Percentiles rank a stretch among this genome's conserved stretches.
Evolutionary conservation across 1,284 basidiomycete species (phyloP).

Genomic region (Leucoagaricus sp.): DNA sequence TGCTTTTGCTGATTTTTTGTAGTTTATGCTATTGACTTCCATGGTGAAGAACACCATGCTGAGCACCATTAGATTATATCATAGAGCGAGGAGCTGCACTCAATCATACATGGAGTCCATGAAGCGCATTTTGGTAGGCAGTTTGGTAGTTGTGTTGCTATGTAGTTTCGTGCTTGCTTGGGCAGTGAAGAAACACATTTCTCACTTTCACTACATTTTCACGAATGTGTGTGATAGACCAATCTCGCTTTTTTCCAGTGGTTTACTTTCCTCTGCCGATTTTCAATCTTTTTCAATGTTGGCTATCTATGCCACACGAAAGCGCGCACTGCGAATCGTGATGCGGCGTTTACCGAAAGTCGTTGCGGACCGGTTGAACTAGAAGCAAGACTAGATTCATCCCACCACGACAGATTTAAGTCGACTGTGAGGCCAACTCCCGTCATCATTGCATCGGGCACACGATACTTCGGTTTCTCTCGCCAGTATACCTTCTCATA

Average conservation of each 20-base stretch:
- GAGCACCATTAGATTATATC: slow-evolving; percentile 33
- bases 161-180: not conserved
- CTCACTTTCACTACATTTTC: not conserved
- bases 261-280: not conserved
- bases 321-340: not conserved
- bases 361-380: not conserved
- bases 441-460: too few relatives aligned
- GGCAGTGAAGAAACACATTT: slow-evolving; percentile 2
- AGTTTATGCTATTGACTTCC: slow-evolving; percentile 65
- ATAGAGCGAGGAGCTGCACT: not conserved
- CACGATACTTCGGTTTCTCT: too few relatives aligned
- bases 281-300: too few relatives aligned
- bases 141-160: not conserved
- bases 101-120: slow-evolving; percentile 14
- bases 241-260: too few relatives aligned
- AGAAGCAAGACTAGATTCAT: not conserved
- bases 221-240: too few relatives aligned
- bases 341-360: not conserved
- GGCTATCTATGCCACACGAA: not conserved
- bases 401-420: too few relatives aligned
- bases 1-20: slow-evolving; percentile 13
- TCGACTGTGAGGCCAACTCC: too few relatives aligned
- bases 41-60: slow-evolving; percentile 48
- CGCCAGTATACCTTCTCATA: too few relatives aligned
- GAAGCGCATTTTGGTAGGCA: not conserved